These are phyloP conservation scores for Skeletonema potamos DNA, from an alignment of 108 stramenopile genomes.

Conservation along the genomic window DNA sequence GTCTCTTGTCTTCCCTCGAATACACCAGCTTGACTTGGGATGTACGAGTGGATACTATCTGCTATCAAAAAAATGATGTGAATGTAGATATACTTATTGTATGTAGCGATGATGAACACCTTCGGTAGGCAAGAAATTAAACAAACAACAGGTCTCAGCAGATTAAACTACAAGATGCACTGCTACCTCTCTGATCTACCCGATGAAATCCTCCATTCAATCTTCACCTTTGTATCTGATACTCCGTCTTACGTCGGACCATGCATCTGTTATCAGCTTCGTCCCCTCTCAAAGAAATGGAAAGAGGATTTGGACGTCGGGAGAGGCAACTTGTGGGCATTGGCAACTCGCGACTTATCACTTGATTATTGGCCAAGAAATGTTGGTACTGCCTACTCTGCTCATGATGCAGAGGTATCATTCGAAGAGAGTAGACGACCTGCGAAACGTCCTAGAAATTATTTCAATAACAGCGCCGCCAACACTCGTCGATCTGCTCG, in stretches of 20 bases:
- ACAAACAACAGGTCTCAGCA: too few species aligned
- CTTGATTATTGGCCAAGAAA: constrained; percentile 15
- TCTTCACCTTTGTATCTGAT: constrained; percentile 30
- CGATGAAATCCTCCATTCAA: constrained; percentile 39
- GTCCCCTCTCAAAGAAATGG: constrained; percentile 35
- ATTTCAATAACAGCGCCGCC: not conserved
- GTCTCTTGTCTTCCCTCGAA: too few species aligned
- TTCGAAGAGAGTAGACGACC: not conserved
- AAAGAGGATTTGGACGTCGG: constrained; percentile 12
- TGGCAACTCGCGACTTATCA: constrained; percentile 34
- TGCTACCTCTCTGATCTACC: constrained; percentile 33
- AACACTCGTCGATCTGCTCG: constrained; percentile 34
- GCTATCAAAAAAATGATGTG: too few species aligned
- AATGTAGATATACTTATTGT: too few species aligned
- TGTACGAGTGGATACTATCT: too few species aligned
- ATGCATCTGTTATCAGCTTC: constrained; percentile 32
- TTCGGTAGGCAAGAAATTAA: too few species aligned
- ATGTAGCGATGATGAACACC: too few species aligned
- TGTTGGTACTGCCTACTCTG: not conserved
- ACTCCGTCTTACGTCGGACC: constrained; percentile 38
- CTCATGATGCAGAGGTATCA: not conserved
- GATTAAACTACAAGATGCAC: too few species aligned
- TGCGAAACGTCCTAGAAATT: constrained; percentile 1
- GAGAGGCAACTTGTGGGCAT: constrained; percentile 11
- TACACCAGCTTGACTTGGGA: too few species aligned